Evolutionary conservation across 2,329 filamentous ascomycete genomes (phyloP).

Genomic region (Xenoacremonium recifei): DNA sequence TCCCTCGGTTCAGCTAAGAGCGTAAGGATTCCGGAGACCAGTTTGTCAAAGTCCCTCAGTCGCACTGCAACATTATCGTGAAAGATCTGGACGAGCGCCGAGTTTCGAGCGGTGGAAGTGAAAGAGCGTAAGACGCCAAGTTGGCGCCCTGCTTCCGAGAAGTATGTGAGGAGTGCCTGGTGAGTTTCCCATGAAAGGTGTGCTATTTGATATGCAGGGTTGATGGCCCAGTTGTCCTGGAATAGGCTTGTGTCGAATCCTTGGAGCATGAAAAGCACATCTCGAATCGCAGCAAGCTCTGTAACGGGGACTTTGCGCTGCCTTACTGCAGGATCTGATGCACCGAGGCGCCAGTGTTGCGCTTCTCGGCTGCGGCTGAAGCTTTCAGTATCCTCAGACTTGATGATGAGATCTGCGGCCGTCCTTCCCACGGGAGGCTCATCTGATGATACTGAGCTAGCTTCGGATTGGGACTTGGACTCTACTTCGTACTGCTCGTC

Average conservation of each 20-base stretch:
- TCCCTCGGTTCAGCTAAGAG: constrained; percentile 53
- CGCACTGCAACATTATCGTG: constrained; percentile 59
- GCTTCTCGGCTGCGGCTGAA: constrained; percentile 30
- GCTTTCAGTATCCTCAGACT: constrained; percentile 30
- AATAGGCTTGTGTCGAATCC: constrained; percentile 77
- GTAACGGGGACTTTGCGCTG: constrained; percentile 51
- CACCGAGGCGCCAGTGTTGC: constrained; percentile 37
- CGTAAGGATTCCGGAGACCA: constrained; percentile 59
- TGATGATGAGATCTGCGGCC: constrained; percentile 34
- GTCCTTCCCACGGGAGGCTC: constrained; percentile 19
- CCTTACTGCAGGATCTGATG: constrained; percentile 30
- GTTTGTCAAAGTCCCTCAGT: constrained; percentile 56
- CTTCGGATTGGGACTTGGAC: constrained; percentile 36
- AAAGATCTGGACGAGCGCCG: constrained; percentile 69
- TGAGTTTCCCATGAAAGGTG: constrained; percentile 51
- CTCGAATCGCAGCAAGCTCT: constrained; percentile 72
- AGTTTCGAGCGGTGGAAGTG: constrained; percentile 40
- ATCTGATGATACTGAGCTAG: constrained; percentile 30
- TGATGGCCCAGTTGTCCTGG: constrained; percentile 37
- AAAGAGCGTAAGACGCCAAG: constrained; percentile 47
- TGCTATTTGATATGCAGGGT: constrained; percentile 43
- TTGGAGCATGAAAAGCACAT: constrained; percentile 81
- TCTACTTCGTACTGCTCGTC: constrained; percentile 37
- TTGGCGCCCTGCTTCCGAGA: constrained; percentile 46
- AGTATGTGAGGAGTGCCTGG: constrained; percentile 45